Evolutionary conservation across 1,284 basidiomycete species (phyloP), one percentile per base, ranked within the genome.

Genomic region (Cystobasidium pallidum): DNA sequence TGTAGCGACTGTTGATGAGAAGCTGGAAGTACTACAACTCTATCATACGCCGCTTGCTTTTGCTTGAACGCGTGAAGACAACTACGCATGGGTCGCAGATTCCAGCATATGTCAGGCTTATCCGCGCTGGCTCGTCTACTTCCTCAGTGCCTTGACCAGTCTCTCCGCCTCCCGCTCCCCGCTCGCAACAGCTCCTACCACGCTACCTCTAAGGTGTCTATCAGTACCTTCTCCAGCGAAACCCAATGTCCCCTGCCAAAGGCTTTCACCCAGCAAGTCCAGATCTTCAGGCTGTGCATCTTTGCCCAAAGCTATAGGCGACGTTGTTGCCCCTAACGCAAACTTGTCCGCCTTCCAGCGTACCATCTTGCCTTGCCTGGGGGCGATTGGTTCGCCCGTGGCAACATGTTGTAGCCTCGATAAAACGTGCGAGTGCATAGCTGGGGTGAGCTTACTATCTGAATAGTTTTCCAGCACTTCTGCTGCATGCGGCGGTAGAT

Each of bases 161-260:
- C 83, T 76, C 61, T 77, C 79, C 0, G 80, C 83, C 74, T 84
- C 83, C 45, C 83, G 77, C 66, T 78, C 73, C 0, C 83, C 83
- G 71, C 80, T 82, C n/a, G 82, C 76, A 3, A 82, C 81, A 3
- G 83, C 83, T 6, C 83, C 83, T 0, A 81, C 81, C 0, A 84
- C 83, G 32, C 80, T 81, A 0, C 84, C 84, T 26, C 84, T 73
- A 70, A 83, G 81, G 55, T 85, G 81, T 74, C 83, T 77, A 70
- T 84, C 83, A 2, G 84, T 85, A 68, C 84, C 83, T 78, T 86
- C 85, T 13, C 85, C 85, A 17, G 84, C 84, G 43, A 84, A 86
- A 0, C 83, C 82, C 0, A 86, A 78, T 2, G 76, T 74, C 0
- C 83, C 83, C 2, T 75, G 79, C 82, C 83, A 85, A 2, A 81